Conservation (phyloP, 1,284 basidiomycete species). For the Ustilago crameri region DNA sequence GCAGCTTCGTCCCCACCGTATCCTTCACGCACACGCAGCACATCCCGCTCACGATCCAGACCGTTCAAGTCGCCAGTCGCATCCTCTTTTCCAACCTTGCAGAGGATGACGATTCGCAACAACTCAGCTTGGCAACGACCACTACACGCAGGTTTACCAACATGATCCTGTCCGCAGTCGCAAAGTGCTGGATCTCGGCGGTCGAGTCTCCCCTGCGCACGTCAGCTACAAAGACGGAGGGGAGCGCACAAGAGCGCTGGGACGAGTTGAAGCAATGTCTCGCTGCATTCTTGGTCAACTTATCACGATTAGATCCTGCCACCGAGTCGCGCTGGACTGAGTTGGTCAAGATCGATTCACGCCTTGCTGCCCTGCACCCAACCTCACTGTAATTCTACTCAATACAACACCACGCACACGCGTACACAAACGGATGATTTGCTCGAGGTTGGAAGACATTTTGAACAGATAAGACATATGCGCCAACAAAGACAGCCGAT, state of each 20-base stretch:
- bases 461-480: no score
- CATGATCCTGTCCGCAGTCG: slow-evolving; percentile 6
- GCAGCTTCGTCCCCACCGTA: slow-evolving; percentile 16
- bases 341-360: slow-evolving; percentile 18
- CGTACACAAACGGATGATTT: no score
- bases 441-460: no score
- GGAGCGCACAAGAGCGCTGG: slow-evolving; percentile 4
- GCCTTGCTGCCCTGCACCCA: slow-evolving; percentile 5
- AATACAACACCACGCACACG: no score
- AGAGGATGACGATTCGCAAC: no score
- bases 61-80: slow-evolving; percentile 4
- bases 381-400: neutral
- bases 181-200: slow-evolving; percentile 24
- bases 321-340: slow-evolving; percentile 14
- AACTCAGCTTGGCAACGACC: neutral
- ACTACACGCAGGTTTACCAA: neutral
- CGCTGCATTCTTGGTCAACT: neutral
- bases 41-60: neutral
- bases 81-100: slow-evolving; percentile 4
- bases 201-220: slow-evolving; percentile 13
- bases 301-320: slow-evolving; percentile 5
- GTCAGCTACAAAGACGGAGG: neutral
- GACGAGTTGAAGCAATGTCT: slow-evolving; percentile 4
- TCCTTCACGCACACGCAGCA: slow-evolving; percentile 19
- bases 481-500: neutral